Evolutionary conservation across 345 rosid genomes (phyloP), one percentile per base, ranked within the genome.

Genomic region (Hibiscus trionum): DNA sequence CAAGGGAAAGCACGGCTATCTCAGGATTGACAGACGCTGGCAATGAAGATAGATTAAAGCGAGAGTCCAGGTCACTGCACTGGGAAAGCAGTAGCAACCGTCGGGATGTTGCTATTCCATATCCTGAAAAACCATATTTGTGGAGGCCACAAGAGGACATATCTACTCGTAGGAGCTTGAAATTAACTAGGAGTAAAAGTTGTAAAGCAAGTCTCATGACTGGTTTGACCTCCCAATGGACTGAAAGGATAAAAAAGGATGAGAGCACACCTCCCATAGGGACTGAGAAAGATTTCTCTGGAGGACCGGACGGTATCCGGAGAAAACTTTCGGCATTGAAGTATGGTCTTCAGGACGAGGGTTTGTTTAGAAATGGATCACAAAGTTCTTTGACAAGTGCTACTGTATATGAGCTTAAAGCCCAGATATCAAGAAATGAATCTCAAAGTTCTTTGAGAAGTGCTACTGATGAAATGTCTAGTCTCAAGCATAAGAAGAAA

Each of bases 341-440:
- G 68, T 67, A 72, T 68, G 78, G 62, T 70, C 42, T 37, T 57
- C 78, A 70, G 58, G 57, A 14, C 56, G 76, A 74, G 49, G 75
- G 57, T 1, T 75, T 80, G 76, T 75, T 87, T n/a, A 82, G 60
- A 55, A 77, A 71, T 79, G 81, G 19, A 74, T 58, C 62, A 1
- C 33, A 58, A 58, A 58, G 33, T 26, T 26, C n/a, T 58, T 26
- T 29, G 27, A 26, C 61, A 24, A 71, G 70, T 70, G 66, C 73
- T 59, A 72, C 75, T 74, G 58, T 31, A 75, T 76, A 78, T 75
- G 90, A 82, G 33, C 14, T 58, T 58, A 58, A 58, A 58, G 62
- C 16, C 15, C 62, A 24, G 2, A 58, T 58, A 26, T 58, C 33
- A 58, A 58, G 31, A 26, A 58, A 58, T 26, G 62, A 58, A 58